Conservation (phyloP, 2,329 filamentous ascomycete species). For the Ophiosphaerella korrae region DNA sequence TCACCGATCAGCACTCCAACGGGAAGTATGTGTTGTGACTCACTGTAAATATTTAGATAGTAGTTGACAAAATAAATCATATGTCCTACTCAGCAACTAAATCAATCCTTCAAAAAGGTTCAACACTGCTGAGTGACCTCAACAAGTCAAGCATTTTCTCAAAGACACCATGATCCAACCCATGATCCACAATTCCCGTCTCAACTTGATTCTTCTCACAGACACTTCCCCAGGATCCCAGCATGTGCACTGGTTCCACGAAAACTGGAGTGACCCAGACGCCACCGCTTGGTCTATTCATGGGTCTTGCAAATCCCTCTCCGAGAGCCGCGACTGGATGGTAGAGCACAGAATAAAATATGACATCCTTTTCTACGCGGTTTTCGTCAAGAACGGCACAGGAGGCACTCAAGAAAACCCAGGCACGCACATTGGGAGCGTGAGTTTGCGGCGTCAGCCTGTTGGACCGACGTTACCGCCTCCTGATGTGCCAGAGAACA, state of each 20-base stretch:
- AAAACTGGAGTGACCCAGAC: conserved; percentile 26
- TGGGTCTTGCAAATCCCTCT: conserved; percentile 19
- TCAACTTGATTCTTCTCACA: conserved; percentile 31
- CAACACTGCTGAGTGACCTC: background rate
- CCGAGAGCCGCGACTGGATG: conserved; percentile 28
- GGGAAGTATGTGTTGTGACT: too few species aligned
- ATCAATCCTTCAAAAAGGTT: background rate
- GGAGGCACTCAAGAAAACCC: background rate
- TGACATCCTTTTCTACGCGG: conserved; percentile 22
- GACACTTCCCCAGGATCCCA: conserved; percentile 20
- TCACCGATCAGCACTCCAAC: too few species aligned
- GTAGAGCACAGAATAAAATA: conserved; percentile 9
- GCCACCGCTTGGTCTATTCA: conserved; percentile 35
- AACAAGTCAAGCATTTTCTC: background rate
- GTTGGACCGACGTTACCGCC: conserved; percentile 8
- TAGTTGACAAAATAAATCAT: too few species aligned
- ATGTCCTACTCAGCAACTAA: conserved; percentile 4
- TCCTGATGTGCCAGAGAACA: background rate
- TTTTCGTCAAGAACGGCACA: conserved; percentile 8
- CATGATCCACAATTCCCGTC: conserved; percentile 22
- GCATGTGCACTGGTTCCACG: conserved; percentile 36
- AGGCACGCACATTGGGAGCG: conserved; percentile 18
- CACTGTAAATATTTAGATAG: too few species aligned
- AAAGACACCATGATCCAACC: background rate
- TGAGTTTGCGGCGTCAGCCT: conserved; percentile 14